Evolutionary conservation across 306 rosid genomes (phyloP), one percentile per base, ranked within the genome.

Genomic region (Bauhinia variegata): DNA sequence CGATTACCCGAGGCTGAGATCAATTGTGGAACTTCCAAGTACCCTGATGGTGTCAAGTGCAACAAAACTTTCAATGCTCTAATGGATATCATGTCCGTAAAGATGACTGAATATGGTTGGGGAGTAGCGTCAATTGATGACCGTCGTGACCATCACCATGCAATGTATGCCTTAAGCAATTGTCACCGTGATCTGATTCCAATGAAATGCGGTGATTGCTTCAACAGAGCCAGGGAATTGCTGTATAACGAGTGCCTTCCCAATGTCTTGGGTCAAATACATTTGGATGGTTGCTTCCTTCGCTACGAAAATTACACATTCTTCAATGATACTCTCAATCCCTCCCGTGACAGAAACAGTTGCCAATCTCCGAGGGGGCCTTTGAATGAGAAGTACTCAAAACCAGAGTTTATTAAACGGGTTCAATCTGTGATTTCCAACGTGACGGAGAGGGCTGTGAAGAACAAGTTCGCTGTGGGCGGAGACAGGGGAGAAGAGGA

Each of bases 281-380:
- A 58, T 70, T 73, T 86, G 1, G 88, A 86, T 28, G 86, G 85
- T 1, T 85, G 91, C 58, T 80, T 71, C 43, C 78, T 83, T 15
- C 89, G 89, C 4, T 88, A 81, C 18, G 91, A 80, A 23, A 64
- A 71, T 19, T 67, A 81, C 11, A 11, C 39, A 5, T 83, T 85
- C 60, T 76, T 59, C 17, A 14, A 38, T 4, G 80, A 85, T 32
- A 34, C 71, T 16, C 5, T 71, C 11, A 65, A 76, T 15, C 4
- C 17, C 4, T 4, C 4, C 0, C 51, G 9, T 4, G 86, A 79
- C 52, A 49, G 2, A 11, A 34, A 38, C 3, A n/a, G 43, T 1
- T 88, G 95, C 47, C 47, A 59, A 9, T 2, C 54, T 2, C 28
- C 52, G 10, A 0, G 3, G 2, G 37, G 14, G 4, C 5, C 8